Conservation (phyloP, 1,284 basidiomycete genomes). For the Ustanciosporium gigantosporum region DNA sequence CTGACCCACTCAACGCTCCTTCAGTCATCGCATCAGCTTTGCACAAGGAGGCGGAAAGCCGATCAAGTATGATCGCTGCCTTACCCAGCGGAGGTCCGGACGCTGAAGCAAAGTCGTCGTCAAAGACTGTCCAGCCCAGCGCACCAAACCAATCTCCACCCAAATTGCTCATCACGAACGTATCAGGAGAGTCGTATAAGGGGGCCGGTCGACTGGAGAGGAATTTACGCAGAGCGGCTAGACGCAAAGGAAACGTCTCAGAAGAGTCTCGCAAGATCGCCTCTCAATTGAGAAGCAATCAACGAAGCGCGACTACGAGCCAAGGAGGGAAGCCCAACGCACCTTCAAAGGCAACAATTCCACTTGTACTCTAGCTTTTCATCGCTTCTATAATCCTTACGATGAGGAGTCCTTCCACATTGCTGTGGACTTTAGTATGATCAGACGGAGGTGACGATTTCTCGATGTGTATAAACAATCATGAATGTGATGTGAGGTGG, state of each 20-base stretch:
- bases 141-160: constrained; percentile 2
- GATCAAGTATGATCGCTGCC: constrained; percentile 23
- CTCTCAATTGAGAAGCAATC: too few relatives aligned
- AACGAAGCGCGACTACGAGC: too few relatives aligned
- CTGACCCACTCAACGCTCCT: constrained; percentile 11
- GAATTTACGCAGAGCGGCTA: constrained; percentile 31
- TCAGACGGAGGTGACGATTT: too few relatives aligned
- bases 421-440: too few relatives aligned
- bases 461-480: too few relatives aligned
- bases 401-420: too few relatives aligned
- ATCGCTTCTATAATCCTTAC: too few relatives aligned
- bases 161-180: constrained; percentile 23
- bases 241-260: constrained; percentile 25
- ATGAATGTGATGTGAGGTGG: too few relatives aligned
- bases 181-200: constrained; percentile 38
- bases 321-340: too few relatives aligned
- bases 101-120: constrained; percentile 4
- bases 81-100: constrained; percentile 36
- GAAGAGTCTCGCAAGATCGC: too few relatives aligned
- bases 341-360: too few relatives aligned
- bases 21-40: constrained; percentile 38
- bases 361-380: too few relatives aligned
- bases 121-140: constrained; percentile 10
- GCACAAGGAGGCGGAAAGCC: constrained; percentile 9
- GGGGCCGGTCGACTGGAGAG: constrained; percentile 36